Percentiles rank a stretch among this genome's conserved stretches.
Evolutionary conservation across 2,329 filamentous ascomycete species (phyloP).

Genomic region (Penicillium psychrosexuale): DNA sequence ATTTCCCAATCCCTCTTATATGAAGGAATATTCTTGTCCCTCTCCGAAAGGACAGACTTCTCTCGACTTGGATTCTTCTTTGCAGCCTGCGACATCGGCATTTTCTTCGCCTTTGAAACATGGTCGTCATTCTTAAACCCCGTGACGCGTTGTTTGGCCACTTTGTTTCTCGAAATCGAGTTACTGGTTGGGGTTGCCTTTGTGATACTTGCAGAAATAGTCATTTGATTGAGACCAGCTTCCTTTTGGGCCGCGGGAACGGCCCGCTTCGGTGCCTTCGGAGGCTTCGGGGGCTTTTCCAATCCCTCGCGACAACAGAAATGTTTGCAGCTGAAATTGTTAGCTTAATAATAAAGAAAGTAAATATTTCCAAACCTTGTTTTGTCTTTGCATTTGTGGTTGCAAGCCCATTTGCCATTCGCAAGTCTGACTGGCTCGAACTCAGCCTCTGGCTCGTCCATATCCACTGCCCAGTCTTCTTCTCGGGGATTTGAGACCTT

Average conservation of each 20-base stretch:
- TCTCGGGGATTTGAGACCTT: neutral
- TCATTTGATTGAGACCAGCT: conserved; percentile 29
- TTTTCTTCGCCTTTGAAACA: neutral
- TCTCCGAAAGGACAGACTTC: neutral
- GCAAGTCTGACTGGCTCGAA: conserved; percentile 53
- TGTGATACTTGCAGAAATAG: conserved; percentile 27
- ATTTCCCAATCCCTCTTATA: neutral
- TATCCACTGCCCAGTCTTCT: conserved; percentile 9
- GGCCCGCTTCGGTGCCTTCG: conserved; percentile 39
- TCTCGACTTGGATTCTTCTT: neutral
- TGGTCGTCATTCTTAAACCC: neutral
- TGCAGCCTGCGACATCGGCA: neutral
- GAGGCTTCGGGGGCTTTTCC: conserved; percentile 58
- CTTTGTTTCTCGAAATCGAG: conserved; percentile 1
- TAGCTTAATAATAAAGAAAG: conserved; percentile 19
- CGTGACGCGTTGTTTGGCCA: neutral
- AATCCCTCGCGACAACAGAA: conserved; percentile 69
- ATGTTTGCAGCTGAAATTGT: conserved; percentile 61
- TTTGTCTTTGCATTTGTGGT: conserved; percentile 66
- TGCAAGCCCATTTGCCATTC: conserved; percentile 73
- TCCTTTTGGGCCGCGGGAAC: conserved; percentile 18
- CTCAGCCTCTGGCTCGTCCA: conserved; percentile 11
- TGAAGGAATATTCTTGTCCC: neutral
- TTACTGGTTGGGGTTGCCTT: conserved; percentile 18
- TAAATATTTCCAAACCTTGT: conserved; percentile 31